phyloP scores from a whole-genome alignment of 495 filamentous ascomycete genomes.

The Tuber indicum region DNA sequence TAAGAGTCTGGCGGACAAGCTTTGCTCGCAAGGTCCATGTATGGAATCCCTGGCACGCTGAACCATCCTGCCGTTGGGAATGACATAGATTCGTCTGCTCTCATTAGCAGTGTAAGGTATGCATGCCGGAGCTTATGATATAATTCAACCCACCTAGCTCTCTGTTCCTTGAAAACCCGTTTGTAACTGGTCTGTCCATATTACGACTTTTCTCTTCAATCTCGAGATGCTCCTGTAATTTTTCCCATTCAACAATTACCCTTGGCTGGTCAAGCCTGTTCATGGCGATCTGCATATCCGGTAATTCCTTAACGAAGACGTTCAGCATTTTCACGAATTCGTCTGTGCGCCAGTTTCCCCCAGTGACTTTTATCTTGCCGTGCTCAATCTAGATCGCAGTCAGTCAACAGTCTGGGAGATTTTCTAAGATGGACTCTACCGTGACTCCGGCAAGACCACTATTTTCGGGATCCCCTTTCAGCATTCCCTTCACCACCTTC shows the following conservation, averaged over 20 bases:
- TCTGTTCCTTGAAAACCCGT: conserved; percentile 43
- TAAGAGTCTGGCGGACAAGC: conserved; percentile 57
- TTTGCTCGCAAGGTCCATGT: conserved; percentile 57
- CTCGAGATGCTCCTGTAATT: conserved; percentile 53
- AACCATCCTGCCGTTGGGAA: conserved; percentile 32
- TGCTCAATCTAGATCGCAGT: conserved; percentile 45
- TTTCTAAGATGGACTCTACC: neutral
- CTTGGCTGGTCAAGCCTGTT: conserved; percentile 66
- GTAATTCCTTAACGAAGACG: conserved; percentile 55
- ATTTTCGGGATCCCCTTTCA: conserved; percentile 46
- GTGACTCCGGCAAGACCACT: conserved; percentile 50
- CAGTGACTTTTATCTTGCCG: conserved; percentile 51
- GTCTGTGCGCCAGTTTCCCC: conserved; percentile 58
- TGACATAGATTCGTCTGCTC: neutral
- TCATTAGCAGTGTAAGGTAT: neutral
- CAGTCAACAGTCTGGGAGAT: conserved; percentile 45
- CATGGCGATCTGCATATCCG: conserved; percentile 65
- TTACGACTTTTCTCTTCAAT: conserved; percentile 50
- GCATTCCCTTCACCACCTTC: conserved; percentile 45
- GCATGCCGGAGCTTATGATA: neutral
- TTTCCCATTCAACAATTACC: conserved; percentile 60
- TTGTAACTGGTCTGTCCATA: conserved; percentile 42
- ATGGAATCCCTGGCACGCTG: conserved; percentile 43
- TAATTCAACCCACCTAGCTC: conserved; percentile 22
- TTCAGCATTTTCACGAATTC: conserved; percentile 56